A percentile compares a stretch with the other conserved stretches of the same genome.
These are phyloP conservation scores for Lasiodiplodia citricola DNA, from an alignment of 2,329 filamentous ascomycete genomes.

Conservation along the genomic window DNA sequence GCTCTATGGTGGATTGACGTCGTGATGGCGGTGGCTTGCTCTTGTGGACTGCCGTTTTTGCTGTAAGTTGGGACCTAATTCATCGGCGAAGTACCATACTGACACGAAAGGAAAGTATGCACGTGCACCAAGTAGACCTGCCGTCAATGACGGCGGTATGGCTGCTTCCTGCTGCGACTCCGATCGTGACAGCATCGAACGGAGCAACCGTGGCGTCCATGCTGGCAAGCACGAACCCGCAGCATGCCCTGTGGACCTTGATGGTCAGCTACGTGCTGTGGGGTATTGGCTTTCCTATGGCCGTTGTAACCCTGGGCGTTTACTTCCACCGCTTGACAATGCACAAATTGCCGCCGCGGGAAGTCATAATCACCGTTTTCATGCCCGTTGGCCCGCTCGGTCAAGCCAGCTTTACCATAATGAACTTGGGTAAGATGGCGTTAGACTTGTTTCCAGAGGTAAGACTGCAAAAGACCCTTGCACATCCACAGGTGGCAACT, in stretches of 20 bases:
- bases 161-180: conserved; percentile 69
- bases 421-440: conserved; percentile 55
- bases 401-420: conserved; percentile 67
- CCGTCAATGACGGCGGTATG: conserved; percentile 68
- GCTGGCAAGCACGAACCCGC: conserved; percentile 53
- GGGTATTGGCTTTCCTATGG: conserved; percentile 67
- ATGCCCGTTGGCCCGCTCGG: conserved; percentile 70
- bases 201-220: conserved; percentile 69
- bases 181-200: conserved; percentile 68
- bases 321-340: conserved; percentile 73
- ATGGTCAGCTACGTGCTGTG: conserved; percentile 71
- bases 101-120: background rate
- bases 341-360: conserved; percentile 68
- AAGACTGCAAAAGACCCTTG: background rate
- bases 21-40: conserved; percentile 51
- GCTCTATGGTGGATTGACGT: conserved; percentile 58
- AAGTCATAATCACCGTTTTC: conserved; percentile 71
- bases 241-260: conserved; percentile 65
- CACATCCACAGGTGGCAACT: background rate
- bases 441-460: conserved; percentile 48
- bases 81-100: background rate
- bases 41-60: conserved; percentile 62
- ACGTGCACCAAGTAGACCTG: conserved; percentile 39
- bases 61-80: conserved; percentile 47
- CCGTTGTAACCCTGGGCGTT: conserved; percentile 67